Base-by-base conservation (phyloP, 2,329 filamentous ascomycete species). In the Diaporthe longicolla region DNA sequence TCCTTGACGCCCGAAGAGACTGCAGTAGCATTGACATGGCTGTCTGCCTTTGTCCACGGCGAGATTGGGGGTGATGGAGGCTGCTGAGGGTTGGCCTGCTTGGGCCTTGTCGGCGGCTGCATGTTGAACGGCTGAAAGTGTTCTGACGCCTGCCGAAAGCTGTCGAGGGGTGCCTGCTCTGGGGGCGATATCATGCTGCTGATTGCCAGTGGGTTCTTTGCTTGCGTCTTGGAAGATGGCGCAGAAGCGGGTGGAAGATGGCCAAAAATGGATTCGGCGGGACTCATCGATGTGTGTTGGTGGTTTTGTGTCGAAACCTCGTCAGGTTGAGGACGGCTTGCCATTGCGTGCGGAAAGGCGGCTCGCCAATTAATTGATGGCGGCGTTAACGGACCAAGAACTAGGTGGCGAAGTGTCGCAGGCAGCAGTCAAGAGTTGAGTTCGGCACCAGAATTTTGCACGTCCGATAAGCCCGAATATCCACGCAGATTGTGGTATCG, bases 1-100 rank as follows among this genome's bases (percentile, higher is more conserved):
- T 92, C 90, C 76, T 85, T 84, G 71, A 86, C 80, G 13, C 77
- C 75, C 54, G 61, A 70, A 29, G 72, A 73, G 32, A 82, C 82
- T 4, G 77, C 74, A 0, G 81, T 77, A 1, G 78, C 77, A 43
- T 77, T 79, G 58, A 80, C 78, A 40, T 81, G 79, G 63, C 84
- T 82, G 66, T 84, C 81, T 4, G 81, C 75, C 70, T 84, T 85
- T 74, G 83, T 85, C 73, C 85, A 85, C 13, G 88, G 88, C 43
- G 90, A 92, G 71, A 91, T 86, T 4, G 90, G 90, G 35, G 90
- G 90, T 45, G 90, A 92, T 77, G 90, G 80, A 7, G 85, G 85
- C 17, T 82, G 81, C 77, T 76, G 71, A 74, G 79, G 57, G 43
- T 50, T 71, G n/a, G 40, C 43, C 17, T 71, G 68, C n/a, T 55